Conservation (phyloP, 257 asterid species). For the Jaltomata sinuosa region DNA sequence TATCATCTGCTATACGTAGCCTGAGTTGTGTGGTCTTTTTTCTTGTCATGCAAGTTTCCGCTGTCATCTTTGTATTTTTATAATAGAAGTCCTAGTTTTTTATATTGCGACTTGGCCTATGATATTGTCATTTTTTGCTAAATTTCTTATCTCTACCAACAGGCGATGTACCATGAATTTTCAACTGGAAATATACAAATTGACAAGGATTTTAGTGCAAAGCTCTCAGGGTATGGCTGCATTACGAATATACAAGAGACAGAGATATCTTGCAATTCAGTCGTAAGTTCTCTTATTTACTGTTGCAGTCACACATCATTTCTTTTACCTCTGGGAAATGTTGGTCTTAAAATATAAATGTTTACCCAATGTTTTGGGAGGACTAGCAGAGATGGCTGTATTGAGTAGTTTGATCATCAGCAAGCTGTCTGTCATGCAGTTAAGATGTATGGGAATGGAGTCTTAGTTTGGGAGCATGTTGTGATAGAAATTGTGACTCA, state of each 20-base stretch:
- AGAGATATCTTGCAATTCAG: constrained; percentile 55
- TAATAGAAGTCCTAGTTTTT: not conserved
- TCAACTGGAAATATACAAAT: constrained; percentile 83
- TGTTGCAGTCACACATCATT: not conserved
- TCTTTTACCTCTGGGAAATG: not conserved
- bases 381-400: not conserved
- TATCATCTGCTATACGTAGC: not conserved
- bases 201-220: constrained; percentile 93
- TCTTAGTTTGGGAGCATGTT: not conserved
- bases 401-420: not conserved
- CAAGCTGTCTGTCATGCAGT: not conserved
- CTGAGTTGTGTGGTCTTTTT: not conserved
- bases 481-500: not conserved
- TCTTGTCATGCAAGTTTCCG: not conserved
- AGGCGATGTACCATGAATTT: constrained; percentile 97
- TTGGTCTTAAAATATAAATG: not conserved
- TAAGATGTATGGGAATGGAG: not conserved
- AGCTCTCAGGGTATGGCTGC: constrained; percentile 95
- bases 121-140: not conserved
- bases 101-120: not conserved
- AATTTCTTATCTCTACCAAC: constrained; percentile 4
- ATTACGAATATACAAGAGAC: constrained; percentile 68
- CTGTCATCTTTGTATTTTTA: not conserved
- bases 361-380: not conserved
- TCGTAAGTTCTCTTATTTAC: constrained; percentile 21